Evolutionary conservation across 768 basidiomycete genomes (phyloP).

Genomic region (Phlegmacium glaucopus): DNA sequence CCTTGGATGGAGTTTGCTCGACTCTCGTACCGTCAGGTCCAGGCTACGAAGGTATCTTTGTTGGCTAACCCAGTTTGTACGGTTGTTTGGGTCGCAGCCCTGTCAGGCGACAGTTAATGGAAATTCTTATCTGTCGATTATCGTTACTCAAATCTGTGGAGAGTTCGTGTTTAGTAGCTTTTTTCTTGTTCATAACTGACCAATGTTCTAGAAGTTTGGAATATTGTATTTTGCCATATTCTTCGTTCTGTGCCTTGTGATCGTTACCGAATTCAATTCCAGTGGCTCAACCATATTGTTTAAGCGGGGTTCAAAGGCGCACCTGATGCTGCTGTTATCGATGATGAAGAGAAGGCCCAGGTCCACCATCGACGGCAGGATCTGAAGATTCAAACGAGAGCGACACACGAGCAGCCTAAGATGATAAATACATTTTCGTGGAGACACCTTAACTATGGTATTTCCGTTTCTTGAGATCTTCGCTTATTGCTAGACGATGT

Average conservation of each 20-base stretch:
- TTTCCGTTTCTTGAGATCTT: conserved; percentile 45
- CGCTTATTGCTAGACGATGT: conserved; percentile 62
- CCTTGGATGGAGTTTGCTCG: conserved; percentile 55
- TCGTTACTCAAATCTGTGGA: conserved; percentile 37
- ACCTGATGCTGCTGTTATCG: conserved; percentile 20
- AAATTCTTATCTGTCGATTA: conserved; percentile 47
- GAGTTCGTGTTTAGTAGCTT: conserved; percentile 26
- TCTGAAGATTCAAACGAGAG: conserved; percentile 19
- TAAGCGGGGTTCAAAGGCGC: conserved; percentile 50
- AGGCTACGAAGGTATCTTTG: conserved; percentile 51
- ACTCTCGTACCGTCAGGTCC: conserved; percentile 58
- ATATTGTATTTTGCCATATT: conserved; percentile 61
- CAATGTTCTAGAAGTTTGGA: conserved; percentile 55
- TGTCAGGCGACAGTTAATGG: conserved; percentile 62
- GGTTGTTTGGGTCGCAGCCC: conserved; percentile 54
- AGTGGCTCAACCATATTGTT: conserved; percentile 52
- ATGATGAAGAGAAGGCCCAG: conserved; percentile 33
- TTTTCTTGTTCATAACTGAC: neutral
- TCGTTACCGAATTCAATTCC: conserved; percentile 55
- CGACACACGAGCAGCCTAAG: conserved; percentile 15
- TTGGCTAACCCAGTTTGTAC: conserved; percentile 74
- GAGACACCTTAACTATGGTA: conserved; percentile 65
- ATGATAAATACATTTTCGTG: conserved; percentile 68
- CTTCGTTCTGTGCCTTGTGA: conserved; percentile 54
- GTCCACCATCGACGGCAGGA: neutral